A percentile compares a stretch with the other conserved stretches of the same genome.
Evolutionary conservation across 805 yeast species (phyloP).

Genomic region (Blastobotrys attinorum): DNA sequence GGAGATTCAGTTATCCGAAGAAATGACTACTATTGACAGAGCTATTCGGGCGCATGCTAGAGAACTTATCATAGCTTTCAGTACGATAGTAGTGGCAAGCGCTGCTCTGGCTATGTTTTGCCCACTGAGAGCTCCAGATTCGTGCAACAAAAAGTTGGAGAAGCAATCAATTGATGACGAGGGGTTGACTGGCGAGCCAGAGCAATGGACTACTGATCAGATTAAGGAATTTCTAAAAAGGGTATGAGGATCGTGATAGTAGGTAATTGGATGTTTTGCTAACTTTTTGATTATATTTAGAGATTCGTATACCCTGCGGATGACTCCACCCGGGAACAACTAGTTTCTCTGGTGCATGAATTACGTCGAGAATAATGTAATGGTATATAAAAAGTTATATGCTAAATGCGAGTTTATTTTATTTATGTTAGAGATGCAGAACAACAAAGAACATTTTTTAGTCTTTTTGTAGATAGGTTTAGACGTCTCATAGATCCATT

Average conservation of each 20-base stretch:
- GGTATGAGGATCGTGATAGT: conserved; percentile 10
- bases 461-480: too few relatives aligned
- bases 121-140: too few relatives aligned
- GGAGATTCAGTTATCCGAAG: background rate
- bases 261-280: too few relatives aligned
- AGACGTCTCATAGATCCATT: too few relatives aligned
- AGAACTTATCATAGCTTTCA: conserved; percentile 19
- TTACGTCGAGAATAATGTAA: background rate
- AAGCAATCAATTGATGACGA: conserved; percentile 7
- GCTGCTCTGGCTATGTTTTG: conserved; percentile 12
- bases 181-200: conserved; percentile 11
- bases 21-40: background rate
- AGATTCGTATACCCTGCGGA: conserved; percentile 18
- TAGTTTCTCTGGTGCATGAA: conserved; percentile 14
- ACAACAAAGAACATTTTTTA: too few relatives aligned
- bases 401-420: background rate
- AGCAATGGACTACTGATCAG: conserved; percentile 16
- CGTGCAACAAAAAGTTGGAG: too few relatives aligned
- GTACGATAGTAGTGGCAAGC: conserved; percentile 22
- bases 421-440: too few relatives aligned
- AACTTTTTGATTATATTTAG: conserved; percentile 3
- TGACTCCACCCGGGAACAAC: conserved; percentile 12
- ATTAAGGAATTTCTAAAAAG: conserved; percentile 13
- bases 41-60: conserved; percentile 9
- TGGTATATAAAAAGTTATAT: background rate